Evolutionary conservation across 2,329 filamentous ascomycete species (phyloP).

Genomic region (Escovopsis sp.): DNA sequence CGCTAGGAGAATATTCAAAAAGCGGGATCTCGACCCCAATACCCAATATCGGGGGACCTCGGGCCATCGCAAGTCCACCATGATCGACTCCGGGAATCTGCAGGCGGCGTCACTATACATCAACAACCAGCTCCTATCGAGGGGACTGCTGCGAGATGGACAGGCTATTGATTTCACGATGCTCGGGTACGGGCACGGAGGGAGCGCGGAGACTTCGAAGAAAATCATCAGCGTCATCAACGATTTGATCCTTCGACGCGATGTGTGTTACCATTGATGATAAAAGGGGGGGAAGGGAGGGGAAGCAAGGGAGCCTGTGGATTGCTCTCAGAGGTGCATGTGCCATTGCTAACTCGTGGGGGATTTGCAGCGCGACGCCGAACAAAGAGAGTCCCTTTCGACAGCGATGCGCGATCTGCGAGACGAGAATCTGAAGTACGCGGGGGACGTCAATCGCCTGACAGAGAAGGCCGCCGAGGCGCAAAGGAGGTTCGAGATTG

Average conservation of each 20-base stretch:
- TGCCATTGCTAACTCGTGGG: too few relatives aligned
- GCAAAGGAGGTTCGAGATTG: slow-evolving; percentile 39
- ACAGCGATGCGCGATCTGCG: slow-evolving; percentile 63
- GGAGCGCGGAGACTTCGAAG: slow-evolving; percentile 52
- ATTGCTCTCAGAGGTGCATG: slow-evolving; percentile 2
- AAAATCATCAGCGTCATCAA: slow-evolving; percentile 87
- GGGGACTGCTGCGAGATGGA: slow-evolving; percentile 51
- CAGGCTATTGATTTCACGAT: slow-evolving; percentile 70
- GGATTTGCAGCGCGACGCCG: slow-evolving; percentile 59
- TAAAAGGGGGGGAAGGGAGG: neutral
- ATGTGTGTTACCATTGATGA: slow-evolving; percentile 37
- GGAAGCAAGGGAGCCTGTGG: neutral
- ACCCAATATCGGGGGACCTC: neutral
- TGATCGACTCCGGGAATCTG: slow-evolving; percentile 47
- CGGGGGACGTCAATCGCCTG: slow-evolving; percentile 49
- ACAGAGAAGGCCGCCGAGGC: slow-evolving; percentile 39
- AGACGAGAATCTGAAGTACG: slow-evolving; percentile 59
- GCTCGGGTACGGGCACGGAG: slow-evolving; percentile 47
- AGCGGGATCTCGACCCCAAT: neutral
- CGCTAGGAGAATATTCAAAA: neutral
- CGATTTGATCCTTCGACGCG: slow-evolving; percentile 77
- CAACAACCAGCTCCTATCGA: slow-evolving; percentile 55
- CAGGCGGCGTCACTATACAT: slow-evolving; percentile 56
- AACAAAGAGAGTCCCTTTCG: slow-evolving; percentile 72
- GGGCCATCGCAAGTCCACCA: slow-evolving; percentile 13